Percentiles rank a stretch among this genome's conserved stretches.
These are phyloP conservation scores for Cladosporium sphaerospermum DNA, from an alignment of 2,329 filamentous ascomycete species.

Conservation along the genomic window DNA sequence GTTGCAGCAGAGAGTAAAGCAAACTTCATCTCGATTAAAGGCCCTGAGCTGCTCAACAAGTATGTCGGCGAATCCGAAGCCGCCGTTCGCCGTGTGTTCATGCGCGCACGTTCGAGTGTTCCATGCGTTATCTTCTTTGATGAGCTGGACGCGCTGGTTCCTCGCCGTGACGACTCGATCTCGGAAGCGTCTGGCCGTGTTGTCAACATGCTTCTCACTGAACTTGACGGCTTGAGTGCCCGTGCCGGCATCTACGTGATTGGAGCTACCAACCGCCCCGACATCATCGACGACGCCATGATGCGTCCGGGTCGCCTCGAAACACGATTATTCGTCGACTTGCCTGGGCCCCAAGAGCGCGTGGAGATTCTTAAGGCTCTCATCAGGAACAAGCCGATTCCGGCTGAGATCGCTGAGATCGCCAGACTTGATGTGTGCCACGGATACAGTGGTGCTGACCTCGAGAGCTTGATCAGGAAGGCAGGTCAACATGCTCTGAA, in stretches of 20 bases:
- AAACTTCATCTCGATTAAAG: conserved; percentile 97
- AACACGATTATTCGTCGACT: conserved; percentile 79
- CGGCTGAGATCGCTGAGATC: conserved; percentile 45
- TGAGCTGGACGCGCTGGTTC: conserved; percentile 88
- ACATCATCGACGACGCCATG: conserved; percentile 96
- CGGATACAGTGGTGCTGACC: conserved; percentile 68
- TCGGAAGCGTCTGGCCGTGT: conserved; percentile 82
- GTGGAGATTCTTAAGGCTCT: conserved; percentile 77
- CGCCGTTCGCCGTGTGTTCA: conserved; percentile 85
- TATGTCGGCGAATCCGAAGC: conserved; percentile 96
- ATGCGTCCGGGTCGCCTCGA: conserved; percentile 84
- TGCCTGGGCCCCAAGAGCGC: conserved; percentile 72
- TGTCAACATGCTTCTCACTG: conserved; percentile 90
- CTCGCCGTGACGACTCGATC: conserved; percentile 67
- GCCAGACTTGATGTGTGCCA: conserved; percentile 62
- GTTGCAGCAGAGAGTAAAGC: conserved; percentile 93
- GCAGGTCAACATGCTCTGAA: conserved; percentile 51
- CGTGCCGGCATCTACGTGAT: conserved; percentile 88
- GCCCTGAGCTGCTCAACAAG: conserved; percentile 92
- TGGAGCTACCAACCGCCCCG: conserved; percentile 87
- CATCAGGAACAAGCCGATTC: conserved; percentile 47
- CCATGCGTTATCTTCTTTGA: conserved; percentile 98
- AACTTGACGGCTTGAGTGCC: conserved; percentile 78
- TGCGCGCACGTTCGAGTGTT: conserved; percentile 74
- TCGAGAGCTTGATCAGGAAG: conserved; percentile 52